These are phyloP conservation scores for Mallotus japonicus DNA, from an alignment of 441 rosid genomes.

Conservation along the genomic window DNA sequence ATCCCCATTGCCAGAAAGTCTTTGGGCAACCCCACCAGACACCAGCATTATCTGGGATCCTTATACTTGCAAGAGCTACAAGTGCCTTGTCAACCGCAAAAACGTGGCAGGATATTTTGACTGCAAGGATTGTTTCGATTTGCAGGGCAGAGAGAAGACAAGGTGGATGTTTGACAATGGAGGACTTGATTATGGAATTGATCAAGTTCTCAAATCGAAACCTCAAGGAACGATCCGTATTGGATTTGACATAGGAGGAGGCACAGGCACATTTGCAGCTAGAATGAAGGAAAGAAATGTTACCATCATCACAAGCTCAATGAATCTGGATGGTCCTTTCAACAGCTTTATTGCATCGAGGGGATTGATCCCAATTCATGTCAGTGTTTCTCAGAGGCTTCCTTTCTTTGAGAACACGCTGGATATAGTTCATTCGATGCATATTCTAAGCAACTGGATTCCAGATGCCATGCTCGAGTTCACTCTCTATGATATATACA, in stretches of 20 bases:
- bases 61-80: slow-evolving; percentile 48
- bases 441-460: slow-evolving; percentile 51
- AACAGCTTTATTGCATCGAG: slow-evolving; percentile 54
- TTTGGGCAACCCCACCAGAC: slow-evolving; percentile 43
- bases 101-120: slow-evolving; percentile 37
- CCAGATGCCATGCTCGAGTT: slow-evolving; percentile 48
- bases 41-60: slow-evolving; percentile 48
- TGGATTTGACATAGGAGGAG: slow-evolving; percentile 51
- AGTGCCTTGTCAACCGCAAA: slow-evolving; percentile 41
- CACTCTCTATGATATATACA: slow-evolving; percentile 42
- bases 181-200: slow-evolving; percentile 41
- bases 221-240: slow-evolving; percentile 36
- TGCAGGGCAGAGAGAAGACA: slow-evolving; percentile 40
- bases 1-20: slow-evolving; percentile 33
- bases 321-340: slow-evolving; percentile 57
- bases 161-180: slow-evolving; percentile 44
- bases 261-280: slow-evolving; percentile 52
- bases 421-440: slow-evolving; percentile 58
- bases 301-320: slow-evolving; percentile 44
- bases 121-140: slow-evolving; percentile 55
- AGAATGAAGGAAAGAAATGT: slow-evolving; percentile 56
- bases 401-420: slow-evolving; percentile 57
- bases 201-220: slow-evolving; percentile 36
- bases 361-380: slow-evolving; percentile 47
- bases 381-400: slow-evolving; percentile 50